phyloP scores from a whole-genome alignment of 495 filamentous ascomycete genomes.

The Cetradonia linearis region DNA sequence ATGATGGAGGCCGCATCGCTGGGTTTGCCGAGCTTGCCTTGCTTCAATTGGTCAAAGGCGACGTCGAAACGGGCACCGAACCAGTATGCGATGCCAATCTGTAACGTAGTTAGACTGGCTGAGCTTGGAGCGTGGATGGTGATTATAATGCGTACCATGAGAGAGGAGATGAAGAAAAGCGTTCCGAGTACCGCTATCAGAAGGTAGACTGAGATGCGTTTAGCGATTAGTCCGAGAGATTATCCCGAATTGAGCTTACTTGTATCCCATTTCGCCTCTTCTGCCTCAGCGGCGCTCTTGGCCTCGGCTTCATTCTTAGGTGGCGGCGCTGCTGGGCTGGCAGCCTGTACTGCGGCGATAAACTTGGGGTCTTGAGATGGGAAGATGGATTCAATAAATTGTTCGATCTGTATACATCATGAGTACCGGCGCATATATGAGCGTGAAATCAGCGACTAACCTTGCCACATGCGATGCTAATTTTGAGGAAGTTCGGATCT shows the following conservation, averaged over 20 bases:
- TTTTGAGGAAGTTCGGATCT: constrained; percentile 89
- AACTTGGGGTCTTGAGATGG: constrained; percentile 54
- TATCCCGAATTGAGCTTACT: constrained; percentile 7
- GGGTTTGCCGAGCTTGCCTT: constrained; percentile 34
- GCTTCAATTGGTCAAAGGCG: constrained; percentile 44
- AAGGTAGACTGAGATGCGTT: constrained; percentile 45
- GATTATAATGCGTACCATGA: constrained; percentile 49
- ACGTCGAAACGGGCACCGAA: constrained; percentile 60
- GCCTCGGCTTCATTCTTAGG: constrained; percentile 34
- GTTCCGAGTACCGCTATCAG: constrained; percentile 49
- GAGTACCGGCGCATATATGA: constrained; percentile 12
- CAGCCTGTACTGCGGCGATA: constrained; percentile 29
- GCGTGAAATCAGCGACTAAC: constrained; percentile 37
- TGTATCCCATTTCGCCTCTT: constrained; percentile 28
- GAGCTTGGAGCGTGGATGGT: background rate
- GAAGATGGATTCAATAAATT: constrained; percentile 94
- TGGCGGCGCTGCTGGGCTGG: constrained; percentile 34
- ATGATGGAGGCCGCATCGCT: constrained; percentile 21
- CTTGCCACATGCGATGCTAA: constrained; percentile 82
- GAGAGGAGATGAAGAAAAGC: constrained; percentile 46
- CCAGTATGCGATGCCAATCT: constrained; percentile 59
- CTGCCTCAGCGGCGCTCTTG: constrained; percentile 41
- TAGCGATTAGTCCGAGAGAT: constrained; percentile 6
- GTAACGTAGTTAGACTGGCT: constrained; percentile 1
- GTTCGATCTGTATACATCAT: constrained; percentile 61